Percentiles rank a stretch among this genome's conserved stretches.
phyloP scores from a whole-genome alignment of 2,329 filamentous ascomycete species.

The Ceratocystis variospora region DNA sequence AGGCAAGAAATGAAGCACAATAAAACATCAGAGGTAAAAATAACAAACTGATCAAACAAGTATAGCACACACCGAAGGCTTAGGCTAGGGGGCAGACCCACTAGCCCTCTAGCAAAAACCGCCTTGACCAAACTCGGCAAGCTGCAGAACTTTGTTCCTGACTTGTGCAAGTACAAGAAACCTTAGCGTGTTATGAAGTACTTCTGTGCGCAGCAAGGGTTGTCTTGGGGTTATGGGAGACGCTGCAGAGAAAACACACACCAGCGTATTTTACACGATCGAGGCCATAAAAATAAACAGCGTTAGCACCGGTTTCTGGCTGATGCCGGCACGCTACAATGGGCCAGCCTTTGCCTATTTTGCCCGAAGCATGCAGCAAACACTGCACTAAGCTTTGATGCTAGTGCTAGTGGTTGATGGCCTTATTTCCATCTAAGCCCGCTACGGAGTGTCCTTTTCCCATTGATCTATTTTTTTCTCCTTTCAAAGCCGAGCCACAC shows the following conservation, averaged over 20 bases:
- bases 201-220: neutral
- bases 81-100: neutral
- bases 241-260: no score
- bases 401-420: no score
- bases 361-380: neutral
- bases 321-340: neutral
- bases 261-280: no score
- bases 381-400: neutral
- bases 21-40: neutral
- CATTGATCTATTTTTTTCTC: no score
- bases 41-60: neutral
- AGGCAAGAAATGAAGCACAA: neutral
- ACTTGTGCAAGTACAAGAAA: slow-evolving; percentile 1
- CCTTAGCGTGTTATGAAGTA: neutral
- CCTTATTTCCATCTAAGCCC: no score
- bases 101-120: neutral
- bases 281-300: no score
- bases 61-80: neutral
- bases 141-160: neutral
- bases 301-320: neutral
- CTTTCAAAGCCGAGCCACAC: no score
- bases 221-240: no score
- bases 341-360: neutral
- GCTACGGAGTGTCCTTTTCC: no score
- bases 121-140: slow-evolving; percentile 5